These are phyloP conservation scores for Coelastrella sp. DNA, from an alignment of 139 green algal genomes.

Conservation along the genomic window DNA sequence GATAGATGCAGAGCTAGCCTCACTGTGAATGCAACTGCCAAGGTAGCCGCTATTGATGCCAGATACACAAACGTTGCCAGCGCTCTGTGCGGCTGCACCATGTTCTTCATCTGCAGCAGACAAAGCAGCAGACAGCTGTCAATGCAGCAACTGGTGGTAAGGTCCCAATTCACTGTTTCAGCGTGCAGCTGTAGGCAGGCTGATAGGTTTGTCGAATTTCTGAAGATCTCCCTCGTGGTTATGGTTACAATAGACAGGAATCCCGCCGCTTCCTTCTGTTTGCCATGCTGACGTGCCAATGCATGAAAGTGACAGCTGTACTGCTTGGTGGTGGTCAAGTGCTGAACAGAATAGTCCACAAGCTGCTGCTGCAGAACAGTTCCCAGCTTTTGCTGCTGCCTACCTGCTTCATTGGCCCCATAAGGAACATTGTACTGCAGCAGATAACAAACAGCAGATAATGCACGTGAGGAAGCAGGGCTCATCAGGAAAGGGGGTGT, in stretches of 20 bases:
- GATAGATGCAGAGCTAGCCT: neutral
- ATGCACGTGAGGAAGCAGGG: neutral
- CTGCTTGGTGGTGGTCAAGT: no score
- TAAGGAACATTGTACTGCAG: constrained; percentile 64
- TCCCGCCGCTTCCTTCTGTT: no score
- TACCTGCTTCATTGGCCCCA: constrained; percentile 74
- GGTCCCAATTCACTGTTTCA: no score
- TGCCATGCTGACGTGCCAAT: no score
- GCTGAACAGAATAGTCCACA: no score
- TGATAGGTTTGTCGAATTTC: no score
- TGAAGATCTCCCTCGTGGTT: no score
- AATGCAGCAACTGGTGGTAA: no score
- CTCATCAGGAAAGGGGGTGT: no score
- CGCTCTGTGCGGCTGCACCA: constrained; percentile 73
- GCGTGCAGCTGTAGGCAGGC: no score
- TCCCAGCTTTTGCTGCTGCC: neutral
- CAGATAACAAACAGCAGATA: neutral
- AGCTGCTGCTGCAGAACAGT: neutral
- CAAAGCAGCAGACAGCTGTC: neutral
- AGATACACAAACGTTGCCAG: constrained; percentile 76
- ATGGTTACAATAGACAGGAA: no score
- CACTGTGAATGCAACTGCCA: constrained; percentile 65
- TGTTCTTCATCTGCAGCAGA: constrained; percentile 58
- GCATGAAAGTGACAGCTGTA: no score
- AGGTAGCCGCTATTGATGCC: constrained; percentile 63